Evolutionary conservation across 352 stramenopile species (phyloP), one percentile per base, ranked within the genome.

Genomic region (Pythium pyrilobum): DNA sequence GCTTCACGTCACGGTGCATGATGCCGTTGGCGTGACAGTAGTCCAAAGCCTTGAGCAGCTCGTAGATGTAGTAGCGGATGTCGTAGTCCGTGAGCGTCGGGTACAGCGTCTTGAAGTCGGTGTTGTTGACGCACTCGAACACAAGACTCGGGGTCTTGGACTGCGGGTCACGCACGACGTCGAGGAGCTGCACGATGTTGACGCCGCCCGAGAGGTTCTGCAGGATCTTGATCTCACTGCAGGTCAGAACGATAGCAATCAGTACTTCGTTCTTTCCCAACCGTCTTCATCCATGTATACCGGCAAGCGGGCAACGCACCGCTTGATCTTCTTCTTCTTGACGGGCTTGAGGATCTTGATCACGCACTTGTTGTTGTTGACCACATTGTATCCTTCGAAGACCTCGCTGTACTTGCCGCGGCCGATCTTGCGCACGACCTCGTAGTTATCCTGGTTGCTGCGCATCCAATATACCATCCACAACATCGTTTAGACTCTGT

Each of bases 271-370:
- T 5, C 9, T 16, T 16, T 37, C 20, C 44, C 38, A 39, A 20
- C 18, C 21, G 5, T 21, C 16, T n/a, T 23, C 38, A 46, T 16
- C 31, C 6, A 3, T 31, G 20, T 10, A 44, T 23, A 37, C 3
- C 12, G 3, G 13, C 15, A 48, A 12, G 20, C 44, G 12, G 34
- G 15, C 11, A 20, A 52, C 74, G 34, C 34, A 90, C 63, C 95
- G 82, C 70, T 99, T 99, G 71, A 99, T 99, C 81, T 99, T 99
- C 80, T 99, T 99, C 85, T 99, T 99, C 87, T 99, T 99, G n/a
- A 99, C 97, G 13, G 97, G 97, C 77, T 99, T 99, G 43, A 99
- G 85, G 66, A 99, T 99, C 84, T 99, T 99, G 59, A 99, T 97
- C n/a, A 99, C 96, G 70, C 96, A 99, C 60, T 98, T 97, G 31